Percentiles rank a stretch among this genome's conserved stretches.
These are phyloP conservation scores for Piloderma croceum DNA, from an alignment of 768 basidiomycete genomes.

Conservation along the genomic window DNA sequence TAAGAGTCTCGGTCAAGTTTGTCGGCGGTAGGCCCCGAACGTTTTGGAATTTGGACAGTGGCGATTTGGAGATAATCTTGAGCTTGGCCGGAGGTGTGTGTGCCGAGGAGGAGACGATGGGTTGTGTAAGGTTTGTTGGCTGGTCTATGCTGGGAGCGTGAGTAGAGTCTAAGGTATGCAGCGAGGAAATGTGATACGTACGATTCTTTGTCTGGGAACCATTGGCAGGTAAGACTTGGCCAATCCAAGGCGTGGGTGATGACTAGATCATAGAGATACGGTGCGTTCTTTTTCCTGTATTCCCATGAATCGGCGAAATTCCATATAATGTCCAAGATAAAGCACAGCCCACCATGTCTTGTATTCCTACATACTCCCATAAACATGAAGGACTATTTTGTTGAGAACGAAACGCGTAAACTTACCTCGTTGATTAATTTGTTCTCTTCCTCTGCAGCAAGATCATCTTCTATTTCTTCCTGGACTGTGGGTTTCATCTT, in stretches of 20 bases:
- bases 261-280: slow-evolving; percentile 95
- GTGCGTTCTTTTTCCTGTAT: slow-evolving; percentile 90
- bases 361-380: slow-evolving; percentile 53
- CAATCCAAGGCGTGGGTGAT: slow-evolving; percentile 97
- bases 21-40: slow-evolving; percentile 60
- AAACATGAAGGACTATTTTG: slow-evolving; percentile 1
- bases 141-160: slow-evolving; percentile 45
- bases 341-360: slow-evolving; percentile 61
- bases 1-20: slow-evolving; percentile 77
- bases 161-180: neutral
- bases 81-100: slow-evolving; percentile 92
- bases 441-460: slow-evolving; percentile 81
- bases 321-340: neutral
- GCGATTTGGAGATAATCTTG: slow-evolving; percentile 97
- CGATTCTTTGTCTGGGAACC: slow-evolving; percentile 98
- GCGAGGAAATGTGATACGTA: slow-evolving; percentile 35
- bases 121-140: slow-evolving; percentile 90
- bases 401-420: slow-evolving; percentile 14
- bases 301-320: slow-evolving; percentile 1
- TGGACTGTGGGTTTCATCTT: slow-evolving; percentile 45
- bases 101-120: slow-evolving; percentile 92
- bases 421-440: slow-evolving; percentile 82
- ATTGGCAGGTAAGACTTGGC: slow-evolving; percentile 97
- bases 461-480: slow-evolving; percentile 76
- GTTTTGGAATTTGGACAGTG: slow-evolving; percentile 87